phyloP scores from a whole-genome alignment of 345 rosid genomes.

The Eucalyptus polybractea region DNA sequence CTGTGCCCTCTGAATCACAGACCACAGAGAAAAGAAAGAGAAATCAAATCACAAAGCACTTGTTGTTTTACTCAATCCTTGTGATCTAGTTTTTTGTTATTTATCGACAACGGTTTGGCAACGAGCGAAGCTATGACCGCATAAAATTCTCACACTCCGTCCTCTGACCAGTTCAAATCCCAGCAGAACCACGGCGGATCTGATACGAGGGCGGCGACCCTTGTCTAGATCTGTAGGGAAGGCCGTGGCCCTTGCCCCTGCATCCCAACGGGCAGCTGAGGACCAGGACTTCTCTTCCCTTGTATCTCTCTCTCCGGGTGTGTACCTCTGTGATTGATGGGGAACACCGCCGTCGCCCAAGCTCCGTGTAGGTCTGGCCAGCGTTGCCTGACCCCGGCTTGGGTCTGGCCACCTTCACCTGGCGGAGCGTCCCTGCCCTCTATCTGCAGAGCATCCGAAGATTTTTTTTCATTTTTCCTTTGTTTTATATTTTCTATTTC shows the following conservation, averaged over 20 bases:
- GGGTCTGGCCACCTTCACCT: background rate
- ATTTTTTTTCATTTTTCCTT: background rate
- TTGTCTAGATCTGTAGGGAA: background rate
- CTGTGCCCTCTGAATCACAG: background rate
- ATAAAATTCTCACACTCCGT: background rate
- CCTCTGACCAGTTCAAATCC: background rate
- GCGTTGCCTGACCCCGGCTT: background rate
- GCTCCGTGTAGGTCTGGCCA: background rate
- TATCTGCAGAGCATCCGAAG: background rate
- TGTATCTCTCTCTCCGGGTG: background rate
- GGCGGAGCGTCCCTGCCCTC: background rate
- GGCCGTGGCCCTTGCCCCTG: background rate
- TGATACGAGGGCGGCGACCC: background rate
- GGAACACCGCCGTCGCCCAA: fast-evolving
- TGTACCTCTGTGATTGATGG: background rate
- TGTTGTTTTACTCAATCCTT: background rate
- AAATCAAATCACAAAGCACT: background rate
- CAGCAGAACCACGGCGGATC: background rate
- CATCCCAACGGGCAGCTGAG: background rate
- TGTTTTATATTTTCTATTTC: background rate
- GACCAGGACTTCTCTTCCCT: background rate
- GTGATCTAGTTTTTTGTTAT: background rate
- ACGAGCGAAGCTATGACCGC: background rate
- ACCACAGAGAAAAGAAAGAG: background rate
- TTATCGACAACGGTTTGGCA: background rate